Conservation (phyloP, 129 eudicot genomes). For the Artemisia argyi region DNA sequence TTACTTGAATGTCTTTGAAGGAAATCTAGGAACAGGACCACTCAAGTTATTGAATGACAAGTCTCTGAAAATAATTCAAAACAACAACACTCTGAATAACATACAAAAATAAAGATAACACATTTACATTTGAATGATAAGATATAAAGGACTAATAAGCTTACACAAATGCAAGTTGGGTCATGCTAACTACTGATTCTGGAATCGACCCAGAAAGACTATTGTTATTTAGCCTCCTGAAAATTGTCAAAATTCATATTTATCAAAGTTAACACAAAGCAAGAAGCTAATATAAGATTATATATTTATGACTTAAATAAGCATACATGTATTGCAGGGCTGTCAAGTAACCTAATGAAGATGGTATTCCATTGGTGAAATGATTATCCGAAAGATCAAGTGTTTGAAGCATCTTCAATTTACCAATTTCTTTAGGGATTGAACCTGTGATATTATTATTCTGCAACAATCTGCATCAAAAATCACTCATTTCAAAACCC, state of each 20-base stretch:
- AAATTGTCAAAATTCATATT: constrained; percentile 13
- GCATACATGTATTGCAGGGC: constrained; percentile 78
- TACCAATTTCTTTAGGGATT: constrained; percentile 74
- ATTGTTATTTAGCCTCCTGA: constrained; percentile 89
- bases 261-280: constrained; percentile 15
- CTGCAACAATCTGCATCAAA: constrained; percentile 69
- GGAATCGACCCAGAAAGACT: constrained; percentile 70
- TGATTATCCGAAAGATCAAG: constrained; percentile 87
- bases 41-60: constrained; percentile 85
- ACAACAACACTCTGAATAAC: constrained; percentile 12
- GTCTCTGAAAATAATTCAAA: constrained; percentile 51
- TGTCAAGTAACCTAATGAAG: constrained; percentile 60
- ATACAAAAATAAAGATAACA: background rate
- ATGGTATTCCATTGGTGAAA: constrained; percentile 65
- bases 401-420: constrained; percentile 68
- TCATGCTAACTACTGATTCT: constrained; percentile 59
- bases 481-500: background rate
- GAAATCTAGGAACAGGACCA: constrained; percentile 76
- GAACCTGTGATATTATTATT: constrained; percentile 77
- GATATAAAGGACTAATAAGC: constrained; percentile 4
- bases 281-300: background rate
- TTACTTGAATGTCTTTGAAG: constrained; percentile 82
- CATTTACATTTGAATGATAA: constrained; percentile 12
- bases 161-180: constrained; percentile 75
- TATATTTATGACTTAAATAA: constrained; percentile 14